A percentile compares a stretch with the other conserved stretches of the same genome.
Evolutionary conservation across 2,329 filamentous ascomycete species (phyloP).

Genomic region (Aureobasidium subglaciale): DNA sequence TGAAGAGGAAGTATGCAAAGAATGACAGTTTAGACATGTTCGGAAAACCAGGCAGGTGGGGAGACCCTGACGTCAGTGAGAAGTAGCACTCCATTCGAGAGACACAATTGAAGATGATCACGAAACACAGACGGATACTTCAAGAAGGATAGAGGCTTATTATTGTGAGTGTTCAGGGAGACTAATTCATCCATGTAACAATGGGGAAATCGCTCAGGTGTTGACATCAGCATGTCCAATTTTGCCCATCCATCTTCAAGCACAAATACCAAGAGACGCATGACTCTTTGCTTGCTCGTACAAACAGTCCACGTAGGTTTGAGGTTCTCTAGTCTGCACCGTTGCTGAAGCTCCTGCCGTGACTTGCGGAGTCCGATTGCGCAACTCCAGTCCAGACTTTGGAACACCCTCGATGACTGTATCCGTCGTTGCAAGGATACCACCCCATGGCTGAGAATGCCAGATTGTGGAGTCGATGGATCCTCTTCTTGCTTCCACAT

Average conservation of each 20-base stretch:
- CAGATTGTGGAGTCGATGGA: neutral
- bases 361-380: conserved; percentile 18
- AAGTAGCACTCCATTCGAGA: no score
- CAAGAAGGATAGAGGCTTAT: no score
- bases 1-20: no score
- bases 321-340: conserved; percentile 32
- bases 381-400: conserved; percentile 25
- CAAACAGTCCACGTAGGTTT: conserved; percentile 35
- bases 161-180: no score
- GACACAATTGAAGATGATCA: no score
- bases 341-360: conserved; percentile 20
- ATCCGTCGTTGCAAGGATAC: conserved; percentile 32
- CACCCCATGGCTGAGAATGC: conserved; percentile 26
- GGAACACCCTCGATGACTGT: conserved; percentile 22
- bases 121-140: no score
- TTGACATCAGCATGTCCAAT: neutral
- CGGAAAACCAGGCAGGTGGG: no score
- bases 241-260: neutral
- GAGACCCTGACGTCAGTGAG: no score
- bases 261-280: neutral
- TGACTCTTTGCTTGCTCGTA: conserved; percentile 18
- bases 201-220: neutral
- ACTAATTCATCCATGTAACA: neutral
- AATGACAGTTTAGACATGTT: no score
- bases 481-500: neutral